Evolutionary conservation across 2,329 filamentous ascomycete genomes (phyloP).

Genomic region (Bipolaris gigantea): DNA sequence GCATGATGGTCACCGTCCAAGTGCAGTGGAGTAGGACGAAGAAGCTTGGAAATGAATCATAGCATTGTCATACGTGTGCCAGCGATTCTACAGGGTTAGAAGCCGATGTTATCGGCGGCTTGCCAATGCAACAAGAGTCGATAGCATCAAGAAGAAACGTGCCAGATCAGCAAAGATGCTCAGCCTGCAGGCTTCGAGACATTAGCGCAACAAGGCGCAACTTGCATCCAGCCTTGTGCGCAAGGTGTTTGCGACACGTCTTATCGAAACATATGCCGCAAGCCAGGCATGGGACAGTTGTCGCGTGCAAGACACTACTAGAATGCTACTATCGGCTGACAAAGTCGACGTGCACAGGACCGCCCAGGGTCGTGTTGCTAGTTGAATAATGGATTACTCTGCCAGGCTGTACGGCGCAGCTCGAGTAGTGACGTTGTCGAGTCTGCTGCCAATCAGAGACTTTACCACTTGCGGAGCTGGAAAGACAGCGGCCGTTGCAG

Average conservation of each 20-base stretch:
- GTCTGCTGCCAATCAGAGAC: slow-evolving; percentile 2
- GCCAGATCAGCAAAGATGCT: not conserved
- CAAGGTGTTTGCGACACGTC: slow-evolving; percentile 3
- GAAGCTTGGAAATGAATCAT: not conserved
- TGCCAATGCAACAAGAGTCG: not conserved
- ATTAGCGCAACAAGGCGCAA: slow-evolving; percentile 15
- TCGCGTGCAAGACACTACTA: not conserved
- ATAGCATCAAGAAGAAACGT: not conserved
- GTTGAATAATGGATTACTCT: not conserved
- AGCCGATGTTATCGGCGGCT: not conserved
- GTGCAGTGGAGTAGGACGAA: not conserved
- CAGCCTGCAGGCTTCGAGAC: slow-evolving; percentile 12
- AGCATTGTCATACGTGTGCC: not conserved
- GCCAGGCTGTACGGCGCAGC: not conserved
- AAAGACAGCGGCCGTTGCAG: slow-evolving; percentile 1
- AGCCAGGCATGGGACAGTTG: not conserved
- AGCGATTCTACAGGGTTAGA: not conserved
- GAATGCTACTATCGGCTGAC: not conserved
- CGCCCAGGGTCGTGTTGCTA: slow-evolving; percentile 14
- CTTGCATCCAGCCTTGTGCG: slow-evolving; percentile 8
- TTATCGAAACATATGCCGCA: not conserved
- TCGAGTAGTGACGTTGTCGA: not conserved
- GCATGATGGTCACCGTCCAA: not conserved
- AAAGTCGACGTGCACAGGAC: slow-evolving; percentile 1
- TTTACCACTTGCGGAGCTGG: slow-evolving; percentile 15